Conservation (phyloP, 768 basidiomycete species). For the Calvatia gigantea region DNA sequence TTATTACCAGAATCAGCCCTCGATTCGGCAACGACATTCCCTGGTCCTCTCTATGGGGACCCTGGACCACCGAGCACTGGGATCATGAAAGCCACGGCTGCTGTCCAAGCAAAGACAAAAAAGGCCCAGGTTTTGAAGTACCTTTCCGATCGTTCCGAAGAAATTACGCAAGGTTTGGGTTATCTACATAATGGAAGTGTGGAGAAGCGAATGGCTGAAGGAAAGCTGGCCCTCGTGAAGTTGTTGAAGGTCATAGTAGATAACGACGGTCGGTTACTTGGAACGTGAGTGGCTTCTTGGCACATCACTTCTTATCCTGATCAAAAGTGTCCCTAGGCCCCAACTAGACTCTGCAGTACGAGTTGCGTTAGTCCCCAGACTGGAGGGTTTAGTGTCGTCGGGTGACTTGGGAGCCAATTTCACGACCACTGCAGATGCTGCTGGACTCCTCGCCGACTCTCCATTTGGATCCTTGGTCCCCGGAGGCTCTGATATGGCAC, state of each 20-base stretch:
- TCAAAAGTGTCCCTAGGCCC: slow-evolving; percentile 30
- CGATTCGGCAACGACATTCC: slow-evolving; percentile 55
- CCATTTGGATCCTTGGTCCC: slow-evolving; percentile 1
- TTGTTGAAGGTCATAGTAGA: slow-evolving; percentile 80
- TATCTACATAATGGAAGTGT: slow-evolving; percentile 48
- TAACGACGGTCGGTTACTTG: slow-evolving; percentile 83
- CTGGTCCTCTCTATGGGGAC: slow-evolving; percentile 86
- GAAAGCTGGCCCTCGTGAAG: slow-evolving; percentile 69
- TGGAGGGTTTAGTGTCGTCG: slow-evolving; percentile 25
- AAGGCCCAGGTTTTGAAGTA: slow-evolving; percentile 77
- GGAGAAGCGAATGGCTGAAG: slow-evolving; percentile 64
- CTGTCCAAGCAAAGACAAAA: slow-evolving; percentile 74
- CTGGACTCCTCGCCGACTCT: slow-evolving; percentile 14
- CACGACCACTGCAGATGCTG: slow-evolving; percentile 27
- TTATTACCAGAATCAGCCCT: slow-evolving; percentile 67
- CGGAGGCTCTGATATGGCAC: slow-evolving; percentile 38
- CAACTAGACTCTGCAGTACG: slow-evolving; percentile 75
- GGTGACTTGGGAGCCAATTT: background rate
- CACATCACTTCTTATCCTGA: background rate
- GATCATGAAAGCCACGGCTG: slow-evolving; percentile 66
- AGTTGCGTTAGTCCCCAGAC: slow-evolving; percentile 60
- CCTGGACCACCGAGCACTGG: slow-evolving; percentile 59
- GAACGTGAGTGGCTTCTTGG: slow-evolving; percentile 58
- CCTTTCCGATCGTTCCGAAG: slow-evolving; percentile 68
- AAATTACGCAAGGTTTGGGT: slow-evolving; percentile 72